A percentile compares a stretch with the other conserved stretches of the same genome.
Conservation (phyloP, 2,329 filamentous ascomycete genomes). For the Aschersonia sp. region DNA sequence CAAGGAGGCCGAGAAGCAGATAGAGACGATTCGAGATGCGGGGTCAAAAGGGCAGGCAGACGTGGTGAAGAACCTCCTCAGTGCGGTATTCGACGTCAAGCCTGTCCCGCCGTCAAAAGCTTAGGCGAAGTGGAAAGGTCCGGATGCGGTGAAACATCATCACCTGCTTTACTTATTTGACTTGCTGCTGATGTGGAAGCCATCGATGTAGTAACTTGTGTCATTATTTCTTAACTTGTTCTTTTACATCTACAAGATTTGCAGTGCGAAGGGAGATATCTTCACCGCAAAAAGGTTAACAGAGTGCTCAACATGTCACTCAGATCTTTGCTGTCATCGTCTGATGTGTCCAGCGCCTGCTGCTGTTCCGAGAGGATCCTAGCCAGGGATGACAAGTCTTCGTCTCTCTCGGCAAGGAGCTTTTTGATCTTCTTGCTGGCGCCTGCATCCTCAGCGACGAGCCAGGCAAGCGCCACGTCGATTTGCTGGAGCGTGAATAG, state of each 20-base stretch:
- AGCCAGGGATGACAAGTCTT: conserved; percentile 47
- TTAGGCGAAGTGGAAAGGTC: too few relatives aligned
- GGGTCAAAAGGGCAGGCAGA: conserved; percentile 66
- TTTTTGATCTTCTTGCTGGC: conserved; percentile 49
- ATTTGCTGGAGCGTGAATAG: conserved; percentile 71
- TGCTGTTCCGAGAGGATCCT: conserved; percentile 50
- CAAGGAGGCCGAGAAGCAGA: conserved; percentile 60
- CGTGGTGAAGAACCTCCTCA: conserved; percentile 71
- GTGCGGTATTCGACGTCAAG: conserved; percentile 73
- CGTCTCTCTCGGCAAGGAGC: conserved; percentile 53
- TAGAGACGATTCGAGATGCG: conserved; percentile 67
- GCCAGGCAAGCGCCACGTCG: conserved; percentile 78
- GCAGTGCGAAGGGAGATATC: neutral
- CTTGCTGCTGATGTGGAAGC: neutral
- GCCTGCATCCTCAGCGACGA: conserved; percentile 75
- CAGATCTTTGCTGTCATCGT: conserved; percentile 43
- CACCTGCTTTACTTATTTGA: too few relatives aligned
- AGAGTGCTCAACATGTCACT: conserved; percentile 40
- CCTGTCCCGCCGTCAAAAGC: conserved; percentile 36
- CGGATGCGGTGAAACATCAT: too few relatives aligned
- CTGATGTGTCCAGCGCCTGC: conserved; percentile 36
- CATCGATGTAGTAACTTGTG: neutral
- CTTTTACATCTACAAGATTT: neutral
- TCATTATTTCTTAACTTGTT: neutral
- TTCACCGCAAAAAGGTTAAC: conserved; percentile 30